Conservation (phyloP, 164 flowering plant genomes). For the Malania oleifera region DNA sequence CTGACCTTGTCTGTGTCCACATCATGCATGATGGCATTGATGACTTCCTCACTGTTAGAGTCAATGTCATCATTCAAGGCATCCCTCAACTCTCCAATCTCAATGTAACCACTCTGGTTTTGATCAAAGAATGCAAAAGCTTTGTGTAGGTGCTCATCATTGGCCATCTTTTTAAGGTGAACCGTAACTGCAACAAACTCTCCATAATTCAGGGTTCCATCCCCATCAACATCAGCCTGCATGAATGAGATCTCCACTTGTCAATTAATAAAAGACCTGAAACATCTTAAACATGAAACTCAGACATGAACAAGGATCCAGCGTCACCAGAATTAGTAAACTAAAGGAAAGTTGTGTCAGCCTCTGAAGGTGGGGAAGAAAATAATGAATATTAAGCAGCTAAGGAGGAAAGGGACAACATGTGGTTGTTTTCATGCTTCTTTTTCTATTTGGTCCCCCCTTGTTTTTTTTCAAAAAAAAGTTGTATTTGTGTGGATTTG, state of each 20-base stretch:
- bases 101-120: slow-evolving; percentile 55
- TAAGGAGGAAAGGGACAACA: too few relatives aligned
- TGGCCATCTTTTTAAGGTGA: slow-evolving; percentile 52
- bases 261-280: background rate
- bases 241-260: slow-evolving; percentile 1
- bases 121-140: slow-evolving; percentile 57
- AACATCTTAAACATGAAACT: background rate
- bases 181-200: slow-evolving; percentile 63
- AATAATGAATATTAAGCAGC: too few relatives aligned
- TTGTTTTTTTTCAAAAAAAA: too few relatives aligned
- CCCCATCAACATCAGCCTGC: slow-evolving; percentile 64
- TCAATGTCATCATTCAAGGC: slow-evolving; percentile 47
- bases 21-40: slow-evolving; percentile 60
- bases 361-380: background rate
- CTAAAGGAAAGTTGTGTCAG: background rate
- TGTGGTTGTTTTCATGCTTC: too few relatives aligned
- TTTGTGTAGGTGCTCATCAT: slow-evolving; percentile 65
- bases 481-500: too few relatives aligned
- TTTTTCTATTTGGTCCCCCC: too few relatives aligned
- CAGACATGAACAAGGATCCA: too few relatives aligned
- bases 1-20: slow-evolving; percentile 71
- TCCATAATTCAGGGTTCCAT: slow-evolving; percentile 49
- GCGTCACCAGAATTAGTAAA: too few relatives aligned
- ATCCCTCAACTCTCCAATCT: slow-evolving; percentile 50
- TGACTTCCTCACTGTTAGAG: slow-evolving; percentile 40